Conservation (phyloP, 768 basidiomycete species). For the Collybia nuda region DNA sequence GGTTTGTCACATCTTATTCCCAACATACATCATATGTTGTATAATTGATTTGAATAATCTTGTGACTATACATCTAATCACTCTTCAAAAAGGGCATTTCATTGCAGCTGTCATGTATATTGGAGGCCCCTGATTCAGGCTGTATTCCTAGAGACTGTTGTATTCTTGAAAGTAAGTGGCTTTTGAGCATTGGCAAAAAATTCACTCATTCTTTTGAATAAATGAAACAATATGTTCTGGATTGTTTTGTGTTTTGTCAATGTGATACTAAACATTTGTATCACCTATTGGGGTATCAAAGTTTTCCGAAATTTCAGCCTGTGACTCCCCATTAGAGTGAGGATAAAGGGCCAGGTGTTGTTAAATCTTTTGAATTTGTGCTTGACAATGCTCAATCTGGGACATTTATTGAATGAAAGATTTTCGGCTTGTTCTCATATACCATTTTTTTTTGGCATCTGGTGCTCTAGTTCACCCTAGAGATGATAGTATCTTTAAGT, state of each 20-base stretch:
- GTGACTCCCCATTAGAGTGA: background rate
- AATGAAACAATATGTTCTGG: background rate
- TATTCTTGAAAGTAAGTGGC: background rate
- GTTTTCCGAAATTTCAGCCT: background rate
- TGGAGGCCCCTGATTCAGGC: too few relatives aligned
- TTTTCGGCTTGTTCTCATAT: conserved; percentile 7
- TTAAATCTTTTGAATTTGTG: background rate
- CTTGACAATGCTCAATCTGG: conserved; percentile 8
- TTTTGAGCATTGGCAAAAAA: conserved; percentile 5
- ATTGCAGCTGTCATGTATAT: too few relatives aligned
- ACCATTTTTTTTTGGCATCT: conserved; percentile 5
- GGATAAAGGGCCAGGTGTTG: background rate
- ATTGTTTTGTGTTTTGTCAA: background rate
- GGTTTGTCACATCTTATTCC: background rate
- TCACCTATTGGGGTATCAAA: too few relatives aligned
- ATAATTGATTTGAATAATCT: background rate
- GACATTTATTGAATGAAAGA: conserved; percentile 5
- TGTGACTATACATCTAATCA: background rate
- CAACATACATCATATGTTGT: background rate
- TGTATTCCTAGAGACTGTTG: background rate
- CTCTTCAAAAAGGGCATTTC: background rate
- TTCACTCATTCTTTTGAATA: background rate
- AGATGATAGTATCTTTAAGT: too few relatives aligned
- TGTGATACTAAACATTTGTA: background rate
- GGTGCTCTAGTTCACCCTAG: conserved; percentile 14